Evolutionary conservation across 148 eudicot genomes (phyloP), one percentile per base, ranked within the genome.

Genomic region (Tetragonia tetragonoides): DNA sequence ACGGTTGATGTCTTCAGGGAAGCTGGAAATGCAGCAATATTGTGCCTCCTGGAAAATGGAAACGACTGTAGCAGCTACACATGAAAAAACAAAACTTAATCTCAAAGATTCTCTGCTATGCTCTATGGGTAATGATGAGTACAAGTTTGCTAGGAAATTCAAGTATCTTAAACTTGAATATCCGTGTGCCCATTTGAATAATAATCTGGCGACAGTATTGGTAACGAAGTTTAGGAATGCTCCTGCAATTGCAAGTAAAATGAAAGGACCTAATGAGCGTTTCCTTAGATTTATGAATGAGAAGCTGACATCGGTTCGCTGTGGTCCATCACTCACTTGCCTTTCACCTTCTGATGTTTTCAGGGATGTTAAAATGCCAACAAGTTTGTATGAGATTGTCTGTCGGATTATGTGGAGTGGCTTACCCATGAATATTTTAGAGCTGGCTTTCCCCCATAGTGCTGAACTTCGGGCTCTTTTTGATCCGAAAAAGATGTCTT

Each of bases 1-100:
- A 72, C 85, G 94, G 68, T 76, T 91, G 74, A 85, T 88, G 88
- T 92, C 96, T 14, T 85, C 92, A 0, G 99, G 97, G 56, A 89
- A 87, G 82, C 89, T 95, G 71, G 99, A 92, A 85, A 82, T 82
- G 56, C 90, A 91, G 82, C 80, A 87, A 73, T 95, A 87, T 76
- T 28, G 21, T 49, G 89, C 97, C 53, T 85, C 84, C 16, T 84
- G 84, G 85, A 87, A 86, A 73, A 60, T 75, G 28, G 41, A 79
- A 4, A 80, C 63, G 40, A 9, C 39, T 34, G 68, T 68, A 14
- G 83, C 82, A 67, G 38, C 61, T 20, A 77, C 79, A 8, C 87
- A 88, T 79, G 69, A 76, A 53, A 87, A 84, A 38, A 65, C 77
- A 15, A 46, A 79, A 51, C 75, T 83, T 38, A 28, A 53, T 82